Percentiles rank a stretch among this genome's conserved stretches.
Conservation (phyloP, 345 rosid species). For the Salix brachista region DNA sequence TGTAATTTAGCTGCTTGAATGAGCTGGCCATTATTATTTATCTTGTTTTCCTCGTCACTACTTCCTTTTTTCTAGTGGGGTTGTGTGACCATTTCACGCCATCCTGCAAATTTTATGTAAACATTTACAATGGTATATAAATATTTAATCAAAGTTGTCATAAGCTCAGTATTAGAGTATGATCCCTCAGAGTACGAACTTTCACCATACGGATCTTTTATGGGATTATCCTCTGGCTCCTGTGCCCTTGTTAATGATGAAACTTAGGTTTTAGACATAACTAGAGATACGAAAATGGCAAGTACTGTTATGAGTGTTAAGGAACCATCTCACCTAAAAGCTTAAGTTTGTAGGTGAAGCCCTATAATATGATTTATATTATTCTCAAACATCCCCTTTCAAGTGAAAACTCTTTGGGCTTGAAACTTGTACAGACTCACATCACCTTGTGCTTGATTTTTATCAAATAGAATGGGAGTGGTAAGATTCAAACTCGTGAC, state of each 20-base stretch:
- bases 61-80: neutral
- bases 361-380: no score
- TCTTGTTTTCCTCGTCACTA: neutral
- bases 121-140: neutral
- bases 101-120: constrained; percentile 8
- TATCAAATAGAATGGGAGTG: no score
- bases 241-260: neutral
- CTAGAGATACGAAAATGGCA: neutral
- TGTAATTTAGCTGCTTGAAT: neutral
- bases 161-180: neutral
- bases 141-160: neutral
- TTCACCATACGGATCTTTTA: neutral
- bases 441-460: no score
- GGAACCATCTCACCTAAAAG: no score
- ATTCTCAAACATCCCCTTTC: no score
- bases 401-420: no score
- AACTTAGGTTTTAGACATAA: neutral
- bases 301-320: no score
- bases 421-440: no score
- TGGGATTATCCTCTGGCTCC: neutral
- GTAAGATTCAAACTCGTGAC: no score
- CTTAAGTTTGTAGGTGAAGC: no score
- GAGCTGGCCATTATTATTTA: neutral
- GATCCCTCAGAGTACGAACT: neutral
- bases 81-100: constrained; percentile 2